Conservation (phyloP, 176 grass and related monocot species). For the maize (Zea mays) region DNA sequence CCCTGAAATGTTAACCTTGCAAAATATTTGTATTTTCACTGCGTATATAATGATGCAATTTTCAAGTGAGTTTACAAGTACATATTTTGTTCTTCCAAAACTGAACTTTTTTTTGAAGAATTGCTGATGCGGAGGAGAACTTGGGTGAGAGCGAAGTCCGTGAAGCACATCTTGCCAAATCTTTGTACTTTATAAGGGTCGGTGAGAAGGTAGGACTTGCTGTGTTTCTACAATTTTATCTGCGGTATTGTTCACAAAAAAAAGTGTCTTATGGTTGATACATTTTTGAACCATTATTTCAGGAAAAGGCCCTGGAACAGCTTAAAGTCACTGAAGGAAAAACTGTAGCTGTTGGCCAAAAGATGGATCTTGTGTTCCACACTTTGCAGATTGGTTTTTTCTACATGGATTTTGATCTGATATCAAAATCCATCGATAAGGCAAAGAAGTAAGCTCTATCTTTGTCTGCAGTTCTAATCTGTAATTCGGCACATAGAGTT, state of each 20-base stretch:
- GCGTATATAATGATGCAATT: neutral
- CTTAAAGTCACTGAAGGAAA: conserved; percentile 94
- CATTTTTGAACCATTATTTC: conserved; percentile 32
- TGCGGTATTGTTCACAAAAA: neutral
- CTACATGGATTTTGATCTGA: conserved; percentile 95
- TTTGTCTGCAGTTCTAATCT: conserved; percentile 32
- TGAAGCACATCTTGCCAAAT: conserved; percentile 96
- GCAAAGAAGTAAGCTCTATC: conserved; percentile 72
- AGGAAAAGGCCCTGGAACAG: conserved; percentile 94
- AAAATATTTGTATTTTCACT: neutral
- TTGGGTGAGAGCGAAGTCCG: conserved; percentile 99
- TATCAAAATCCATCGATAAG: conserved; percentile 93
- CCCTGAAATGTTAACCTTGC: neutral
- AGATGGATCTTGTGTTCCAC: conserved; percentile 98
- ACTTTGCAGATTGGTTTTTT: conserved; percentile 85
- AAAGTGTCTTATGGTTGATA: neutral
- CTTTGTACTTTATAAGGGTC: conserved; percentile 77
- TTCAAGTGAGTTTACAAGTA: neutral
- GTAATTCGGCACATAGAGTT: conserved; percentile 14
- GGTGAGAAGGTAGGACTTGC: conserved; percentile 69
- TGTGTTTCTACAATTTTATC: neutral
- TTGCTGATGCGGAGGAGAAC: conserved; percentile 95
- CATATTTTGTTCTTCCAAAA: neutral
- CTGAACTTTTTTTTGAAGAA: conserved; percentile 48
- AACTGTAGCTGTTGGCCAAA: conserved; percentile 92